Conservation (phyloP, 306 rosid genomes). For the Glycine soja region DNA sequence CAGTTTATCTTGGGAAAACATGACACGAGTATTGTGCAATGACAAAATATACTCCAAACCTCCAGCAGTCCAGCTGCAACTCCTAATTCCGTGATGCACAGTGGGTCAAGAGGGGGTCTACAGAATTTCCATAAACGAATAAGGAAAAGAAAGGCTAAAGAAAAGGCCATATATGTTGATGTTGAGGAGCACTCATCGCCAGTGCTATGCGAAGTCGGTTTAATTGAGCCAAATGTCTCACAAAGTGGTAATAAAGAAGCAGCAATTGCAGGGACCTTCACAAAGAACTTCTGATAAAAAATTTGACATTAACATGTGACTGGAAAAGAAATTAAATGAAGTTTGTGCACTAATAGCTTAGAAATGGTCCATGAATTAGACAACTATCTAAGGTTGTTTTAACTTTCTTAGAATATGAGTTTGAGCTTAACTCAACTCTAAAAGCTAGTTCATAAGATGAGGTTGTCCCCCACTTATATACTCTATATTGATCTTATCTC, state of each 20-base stretch:
- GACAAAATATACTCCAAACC: conserved; percentile 80
- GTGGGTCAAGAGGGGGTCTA: conserved; percentile 76
- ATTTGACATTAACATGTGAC: conserved; percentile 32
- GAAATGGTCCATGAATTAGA: conserved; percentile 30
- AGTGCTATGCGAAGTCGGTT: conserved; percentile 58
- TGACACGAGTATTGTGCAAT: conserved; percentile 58
- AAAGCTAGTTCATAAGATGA: too few species aligned
- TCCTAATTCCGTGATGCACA: conserved; percentile 63
- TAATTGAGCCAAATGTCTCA: conserved; percentile 77
- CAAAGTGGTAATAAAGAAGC: conserved; percentile 75
- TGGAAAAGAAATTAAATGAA: conserved; percentile 30
- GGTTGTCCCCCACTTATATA: too few species aligned
- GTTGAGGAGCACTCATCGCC: conserved; percentile 62
- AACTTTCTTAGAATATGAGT: too few species aligned
- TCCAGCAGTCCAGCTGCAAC: conserved; percentile 60
- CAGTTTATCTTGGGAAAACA: conserved; percentile 54
- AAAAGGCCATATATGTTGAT: conserved; percentile 68
- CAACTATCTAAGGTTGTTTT: too few species aligned
- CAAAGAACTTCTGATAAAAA: conserved; percentile 47
- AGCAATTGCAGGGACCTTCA: conserved; percentile 76
- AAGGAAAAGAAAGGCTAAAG: conserved; percentile 78
- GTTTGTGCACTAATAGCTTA: conserved; percentile 11
- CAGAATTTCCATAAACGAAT: conserved; percentile 80
- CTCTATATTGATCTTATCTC: too few species aligned
- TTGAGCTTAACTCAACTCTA: too few species aligned